Base-by-base conservation (phyloP, 1,284 basidiomycete genomes). In the Erythrobasidium hasegawianum region DNA sequence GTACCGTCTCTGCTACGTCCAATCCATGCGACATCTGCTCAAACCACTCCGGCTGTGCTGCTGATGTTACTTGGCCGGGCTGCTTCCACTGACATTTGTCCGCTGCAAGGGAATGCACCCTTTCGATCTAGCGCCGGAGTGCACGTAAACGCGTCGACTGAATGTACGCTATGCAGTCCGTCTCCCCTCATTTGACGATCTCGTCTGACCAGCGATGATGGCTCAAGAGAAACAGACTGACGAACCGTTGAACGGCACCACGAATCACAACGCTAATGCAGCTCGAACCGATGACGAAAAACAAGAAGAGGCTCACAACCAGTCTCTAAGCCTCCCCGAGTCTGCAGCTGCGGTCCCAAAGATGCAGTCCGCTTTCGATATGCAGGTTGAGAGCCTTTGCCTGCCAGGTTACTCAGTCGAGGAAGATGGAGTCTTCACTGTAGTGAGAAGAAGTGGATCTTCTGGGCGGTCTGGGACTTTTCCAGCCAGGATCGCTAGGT, bases 401-500 rank as follows among this genome's bases (percentile, higher is more conserved):
- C 55, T 65, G 22, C 62, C 62, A 7, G 62, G 62, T 2, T 65
- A 52, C 56, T 47, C 29, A 2, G 20, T 65, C n/a, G 38, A 49
- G 26, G 24, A 57, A 39, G 62, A 65, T 9, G 62, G 62, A 14
- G 62, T 65, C 18, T 65, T 65, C 24, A 57, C 62, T 29, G 55
- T 65, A 14, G 27, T 65, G 11, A 49, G 38, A 26, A 57, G 55
- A 24, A 43, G 29, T 9, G 9, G 41, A 11, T 50, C 18, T 26
- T 49, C 18, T n/a, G 62, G 55, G 20, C 26, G 62, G 16, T 49
- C 53, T 52, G 22, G 45, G 13, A 65, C 62, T 39, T 65, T 65
- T 41, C 62, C 62, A 39, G 62, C 62, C 40, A 24, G 62, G 4
- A 45, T 65, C 26, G 62, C 62, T 14, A 54, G 61, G 61, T 64